phyloP scores from a whole-genome alignment of 805 yeast species.

The Nakazawaea anatomiae region DNA sequence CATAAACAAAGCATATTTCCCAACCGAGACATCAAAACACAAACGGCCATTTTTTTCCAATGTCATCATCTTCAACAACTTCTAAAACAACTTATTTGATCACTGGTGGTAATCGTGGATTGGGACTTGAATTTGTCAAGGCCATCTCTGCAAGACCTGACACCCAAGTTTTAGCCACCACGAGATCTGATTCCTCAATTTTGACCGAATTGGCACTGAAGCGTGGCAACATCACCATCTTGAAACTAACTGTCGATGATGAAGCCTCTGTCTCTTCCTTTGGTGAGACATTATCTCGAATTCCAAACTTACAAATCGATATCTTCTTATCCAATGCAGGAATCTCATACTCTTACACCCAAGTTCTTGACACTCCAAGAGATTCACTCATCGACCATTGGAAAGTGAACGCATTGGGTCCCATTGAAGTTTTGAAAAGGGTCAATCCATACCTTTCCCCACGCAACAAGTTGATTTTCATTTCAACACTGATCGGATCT shows the following conservation, averaged over 20 bases:
- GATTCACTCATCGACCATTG: conserved; percentile 13
- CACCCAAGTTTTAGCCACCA: conserved; percentile 15
- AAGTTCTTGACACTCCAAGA: neutral
- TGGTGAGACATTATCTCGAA: conserved; percentile 11
- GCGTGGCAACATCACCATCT: conserved; percentile 17
- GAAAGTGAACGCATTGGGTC: conserved; percentile 20
- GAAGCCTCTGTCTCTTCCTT: conserved; percentile 15
- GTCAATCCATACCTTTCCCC: conserved; percentile 17
- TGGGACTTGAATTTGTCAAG: conserved; percentile 18
- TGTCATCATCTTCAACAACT: neutral
- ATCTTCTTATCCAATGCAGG: conserved; percentile 23
- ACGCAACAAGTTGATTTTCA: conserved; percentile 20
- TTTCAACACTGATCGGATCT: conserved; percentile 22
- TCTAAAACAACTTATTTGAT: conserved; percentile 14
- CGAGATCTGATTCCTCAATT: conserved; percentile 10
- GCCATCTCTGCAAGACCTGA: conserved; percentile 12
- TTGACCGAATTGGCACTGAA: conserved; percentile 3
- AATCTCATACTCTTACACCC: conserved; percentile 7
- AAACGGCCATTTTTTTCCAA: neutral
- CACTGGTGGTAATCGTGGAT: conserved; percentile 22
- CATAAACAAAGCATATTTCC: too few relatives aligned
- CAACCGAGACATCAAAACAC: too few relatives aligned
- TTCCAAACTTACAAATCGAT: conserved; percentile 18
- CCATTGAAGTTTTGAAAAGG: conserved; percentile 15
- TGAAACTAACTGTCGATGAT: conserved; percentile 17